Evolutionary conservation across 2,329 filamentous ascomycete species (phyloP).

Genomic region (Penicillium hordei): DNA sequence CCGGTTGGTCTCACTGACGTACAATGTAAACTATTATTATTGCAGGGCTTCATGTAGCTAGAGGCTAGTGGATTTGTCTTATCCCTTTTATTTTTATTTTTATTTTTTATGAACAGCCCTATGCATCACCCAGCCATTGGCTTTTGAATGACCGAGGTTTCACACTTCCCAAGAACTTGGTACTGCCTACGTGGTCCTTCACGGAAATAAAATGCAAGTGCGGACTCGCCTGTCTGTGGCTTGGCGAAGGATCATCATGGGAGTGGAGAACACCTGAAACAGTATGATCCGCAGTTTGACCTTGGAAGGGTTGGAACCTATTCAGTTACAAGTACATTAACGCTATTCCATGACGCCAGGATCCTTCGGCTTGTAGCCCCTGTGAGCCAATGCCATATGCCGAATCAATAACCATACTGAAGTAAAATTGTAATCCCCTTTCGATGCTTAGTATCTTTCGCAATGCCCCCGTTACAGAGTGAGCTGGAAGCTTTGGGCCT

Average conservation of each 20-base stretch:
- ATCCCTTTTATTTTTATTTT: background rate
- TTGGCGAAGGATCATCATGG: constrained; percentile 20
- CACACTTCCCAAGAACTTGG: background rate
- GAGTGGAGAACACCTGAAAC: constrained; percentile 28
- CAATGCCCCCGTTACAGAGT: constrained; percentile 29
- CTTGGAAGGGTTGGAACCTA: background rate
- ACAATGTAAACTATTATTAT: background rate
- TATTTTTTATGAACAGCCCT: background rate
- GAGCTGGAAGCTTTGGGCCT: constrained; percentile 42
- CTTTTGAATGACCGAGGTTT: background rate
- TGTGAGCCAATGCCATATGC: constrained; percentile 4
- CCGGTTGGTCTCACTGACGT: background rate
- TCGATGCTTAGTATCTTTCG: background rate
- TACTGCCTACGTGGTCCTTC: constrained; percentile 8
- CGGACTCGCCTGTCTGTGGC: constrained; percentile 17
- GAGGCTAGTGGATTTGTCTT: background rate
- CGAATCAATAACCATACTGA: constrained; percentile 13
- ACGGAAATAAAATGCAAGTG: constrained; percentile 11
- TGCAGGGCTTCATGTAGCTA: background rate
- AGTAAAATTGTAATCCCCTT: constrained; percentile 8
- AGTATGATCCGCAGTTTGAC: constrained; percentile 25
- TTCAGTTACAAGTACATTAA: constrained; percentile 9
- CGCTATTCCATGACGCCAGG: constrained; percentile 17
- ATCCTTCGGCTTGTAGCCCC: constrained; percentile 6
- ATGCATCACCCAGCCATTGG: background rate